These are phyloP conservation scores for Globisporangium sylvaticum DNA, from an alignment of 352 stramenopile species.

Conservation along the genomic window DNA sequence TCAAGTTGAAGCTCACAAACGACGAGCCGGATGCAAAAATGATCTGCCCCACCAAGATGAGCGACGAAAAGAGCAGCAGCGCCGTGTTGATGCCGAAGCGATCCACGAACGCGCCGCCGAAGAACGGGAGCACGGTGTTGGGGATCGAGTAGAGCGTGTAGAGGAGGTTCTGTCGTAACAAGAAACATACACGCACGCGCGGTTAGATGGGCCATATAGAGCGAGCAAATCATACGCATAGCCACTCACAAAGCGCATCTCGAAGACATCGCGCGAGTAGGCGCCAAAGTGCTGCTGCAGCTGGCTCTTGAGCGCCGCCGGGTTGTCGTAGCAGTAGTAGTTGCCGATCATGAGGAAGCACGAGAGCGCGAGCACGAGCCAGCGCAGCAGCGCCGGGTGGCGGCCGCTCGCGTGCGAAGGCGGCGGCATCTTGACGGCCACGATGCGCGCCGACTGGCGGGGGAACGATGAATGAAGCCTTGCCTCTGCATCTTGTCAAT, in stretches of 20 bases:
- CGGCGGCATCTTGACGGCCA: background rate
- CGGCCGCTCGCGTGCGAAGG: background rate
- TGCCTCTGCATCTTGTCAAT: background rate
- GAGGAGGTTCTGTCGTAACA: constrained; percentile 74
- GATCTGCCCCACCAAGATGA: constrained; percentile 81
- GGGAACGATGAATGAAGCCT: background rate
- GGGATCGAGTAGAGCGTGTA: constrained; percentile 94
- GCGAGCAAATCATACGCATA: background rate
- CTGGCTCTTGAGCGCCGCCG: constrained; percentile 82
- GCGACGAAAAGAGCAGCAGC: constrained; percentile 81
- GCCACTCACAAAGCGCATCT: constrained; percentile 67
- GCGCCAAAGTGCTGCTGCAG: constrained; percentile 82
- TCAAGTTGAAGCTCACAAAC: constrained; percentile 67
- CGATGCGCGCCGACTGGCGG: background rate
- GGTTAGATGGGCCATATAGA: background rate
- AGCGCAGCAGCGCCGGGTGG: constrained; percentile 46
- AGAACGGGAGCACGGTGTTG: constrained; percentile 92
- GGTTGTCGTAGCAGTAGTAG: constrained; percentile 91
- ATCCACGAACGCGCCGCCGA: constrained; percentile 91
- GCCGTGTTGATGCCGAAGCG: constrained; percentile 58
- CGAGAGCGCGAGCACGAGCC: constrained; percentile 83
- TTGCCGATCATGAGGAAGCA: constrained; percentile 88
- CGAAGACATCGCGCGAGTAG: constrained; percentile 66
- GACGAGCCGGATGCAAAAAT: constrained; percentile 86
- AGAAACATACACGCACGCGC: background rate